These are phyloP conservation scores for Exophiala calicioides DNA, from an alignment of 2,329 filamentous ascomycete genomes.

Conservation along the genomic window DNA sequence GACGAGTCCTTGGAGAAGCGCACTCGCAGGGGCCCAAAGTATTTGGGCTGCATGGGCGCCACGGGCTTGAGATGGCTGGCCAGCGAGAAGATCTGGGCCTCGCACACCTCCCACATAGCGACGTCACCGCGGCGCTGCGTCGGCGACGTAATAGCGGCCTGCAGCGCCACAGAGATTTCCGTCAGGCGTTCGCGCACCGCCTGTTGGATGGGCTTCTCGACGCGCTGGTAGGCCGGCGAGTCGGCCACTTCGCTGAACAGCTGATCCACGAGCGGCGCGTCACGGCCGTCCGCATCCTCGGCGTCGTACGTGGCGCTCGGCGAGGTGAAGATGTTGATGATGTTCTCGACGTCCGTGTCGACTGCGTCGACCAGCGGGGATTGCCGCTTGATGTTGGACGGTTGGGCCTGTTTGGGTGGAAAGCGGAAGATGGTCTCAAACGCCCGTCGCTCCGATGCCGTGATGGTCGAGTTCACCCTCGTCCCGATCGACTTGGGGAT, in stretches of 20 bases:
- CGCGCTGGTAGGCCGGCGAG: neutral
- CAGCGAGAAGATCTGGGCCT: slow-evolving; percentile 25
- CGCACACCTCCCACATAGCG: slow-evolving; percentile 25
- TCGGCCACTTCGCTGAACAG: slow-evolving; percentile 3
- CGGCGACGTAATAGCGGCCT: slow-evolving; percentile 15
- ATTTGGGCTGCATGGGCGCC: neutral
- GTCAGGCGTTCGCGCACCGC: slow-evolving; percentile 13
- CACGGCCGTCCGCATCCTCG: neutral
- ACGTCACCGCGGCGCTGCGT: slow-evolving; percentile 21
- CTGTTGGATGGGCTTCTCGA: slow-evolving; percentile 7
- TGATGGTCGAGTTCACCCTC: slow-evolving; percentile 23
- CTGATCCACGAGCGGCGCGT: neutral
- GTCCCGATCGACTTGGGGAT: slow-evolving; percentile 3
- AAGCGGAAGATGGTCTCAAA: slow-evolving; percentile 27
- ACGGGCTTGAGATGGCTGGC: slow-evolving; percentile 11
- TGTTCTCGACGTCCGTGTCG: slow-evolving; percentile 21
- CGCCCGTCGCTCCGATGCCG: slow-evolving; percentile 22
- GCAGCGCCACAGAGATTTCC: slow-evolving; percentile 12
- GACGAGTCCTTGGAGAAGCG: slow-evolving; percentile 11
- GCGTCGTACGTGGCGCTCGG: no score
- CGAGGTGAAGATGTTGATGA: slow-evolving; percentile 19
- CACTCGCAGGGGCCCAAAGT: slow-evolving; percentile 5
- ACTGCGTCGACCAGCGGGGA: slow-evolving; percentile 4
- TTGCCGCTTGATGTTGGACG: slow-evolving; percentile 2
- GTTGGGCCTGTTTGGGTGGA: slow-evolving; percentile 12